These are phyloP conservation scores for Cyamopsis tetragonoloba DNA, from an alignment of 306 rosid genomes.

Conservation along the genomic window DNA sequence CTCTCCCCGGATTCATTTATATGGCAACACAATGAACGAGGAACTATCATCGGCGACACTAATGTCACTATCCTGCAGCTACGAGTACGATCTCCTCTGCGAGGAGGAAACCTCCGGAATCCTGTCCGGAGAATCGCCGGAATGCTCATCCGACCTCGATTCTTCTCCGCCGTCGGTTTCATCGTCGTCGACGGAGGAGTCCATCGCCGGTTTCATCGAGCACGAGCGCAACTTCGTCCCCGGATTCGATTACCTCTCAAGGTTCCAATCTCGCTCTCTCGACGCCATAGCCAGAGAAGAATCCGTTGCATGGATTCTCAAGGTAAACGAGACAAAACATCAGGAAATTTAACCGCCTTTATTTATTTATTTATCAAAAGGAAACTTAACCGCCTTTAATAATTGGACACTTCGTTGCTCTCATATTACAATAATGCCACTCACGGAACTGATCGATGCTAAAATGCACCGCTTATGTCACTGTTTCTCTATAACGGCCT, in stretches of 20 bases:
- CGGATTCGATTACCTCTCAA: slow-evolving; percentile 54
- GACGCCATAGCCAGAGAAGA: slow-evolving; percentile 65
- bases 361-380: no score
- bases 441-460: not conserved
- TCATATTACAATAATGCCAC: slow-evolving; percentile 36
- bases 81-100: slow-evolving; percentile 72
- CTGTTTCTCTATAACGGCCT: not conserved
- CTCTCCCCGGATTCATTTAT: not conserved
- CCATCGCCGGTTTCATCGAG: slow-evolving; percentile 63
- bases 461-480: not conserved
- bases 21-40: slow-evolving; percentile 63
- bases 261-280: slow-evolving; percentile 55
- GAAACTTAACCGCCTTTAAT: not conserved
- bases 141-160: slow-evolving; percentile 50
- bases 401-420: not conserved
- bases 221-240: slow-evolving; percentile 72
- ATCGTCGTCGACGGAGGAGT: slow-evolving; percentile 39
- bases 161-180: slow-evolving; percentile 21
- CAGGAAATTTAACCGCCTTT: not conserved
- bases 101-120: slow-evolving; percentile 53
- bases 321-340: slow-evolving; percentile 31
- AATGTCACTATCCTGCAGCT: slow-evolving; percentile 65
- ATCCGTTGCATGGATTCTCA: slow-evolving; percentile 90
- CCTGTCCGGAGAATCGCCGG: slow-evolving; percentile 61
- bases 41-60: slow-evolving; percentile 17